Evolutionary conservation across 495 filamentous ascomycete species (phyloP).

Genomic region (Neurospora intermedia): DNA sequence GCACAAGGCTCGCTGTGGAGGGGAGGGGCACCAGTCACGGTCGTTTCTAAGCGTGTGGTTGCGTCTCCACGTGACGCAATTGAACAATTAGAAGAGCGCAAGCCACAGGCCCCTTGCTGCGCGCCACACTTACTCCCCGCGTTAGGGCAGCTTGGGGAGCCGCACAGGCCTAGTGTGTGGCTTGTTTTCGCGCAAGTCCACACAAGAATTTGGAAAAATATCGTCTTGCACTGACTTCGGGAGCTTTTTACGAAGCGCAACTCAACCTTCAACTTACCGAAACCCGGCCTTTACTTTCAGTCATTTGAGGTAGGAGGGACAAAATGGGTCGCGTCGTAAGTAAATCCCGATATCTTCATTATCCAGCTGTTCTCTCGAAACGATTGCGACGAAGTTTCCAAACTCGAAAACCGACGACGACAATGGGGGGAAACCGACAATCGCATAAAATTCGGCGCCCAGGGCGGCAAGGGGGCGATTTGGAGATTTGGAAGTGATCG

Average conservation of each 20-base stretch:
- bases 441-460: conserved; percentile 5
- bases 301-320: conserved; percentile 24
- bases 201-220: conserved; percentile 32
- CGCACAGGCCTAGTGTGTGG: conserved; percentile 17
- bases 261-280: conserved; percentile 19
- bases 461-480: conserved; percentile 11
- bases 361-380: conserved; percentile 2
- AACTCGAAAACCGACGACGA: neutral
- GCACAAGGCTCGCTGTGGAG: neutral
- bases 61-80: neutral
- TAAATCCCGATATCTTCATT: conserved; percentile 11
- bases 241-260: conserved; percentile 19
- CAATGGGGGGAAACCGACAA: neutral
- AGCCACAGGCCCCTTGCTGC: neutral
- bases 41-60: neutral
- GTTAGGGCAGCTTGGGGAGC: conserved; percentile 22
- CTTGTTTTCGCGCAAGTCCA: conserved; percentile 16
- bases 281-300: conserved; percentile 22
- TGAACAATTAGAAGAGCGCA: neutral
- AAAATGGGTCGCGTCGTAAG: conserved; percentile 46
- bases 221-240: conserved; percentile 17
- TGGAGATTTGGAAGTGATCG: neutral
- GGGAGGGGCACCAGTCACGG: neutral
- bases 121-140: conserved; percentile 13
- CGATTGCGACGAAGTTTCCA: conserved; percentile 9